These are phyloP conservation scores for Flaveria bidentis DNA, from an alignment of 129 eudicot genomes.

Conservation along the genomic window DNA sequence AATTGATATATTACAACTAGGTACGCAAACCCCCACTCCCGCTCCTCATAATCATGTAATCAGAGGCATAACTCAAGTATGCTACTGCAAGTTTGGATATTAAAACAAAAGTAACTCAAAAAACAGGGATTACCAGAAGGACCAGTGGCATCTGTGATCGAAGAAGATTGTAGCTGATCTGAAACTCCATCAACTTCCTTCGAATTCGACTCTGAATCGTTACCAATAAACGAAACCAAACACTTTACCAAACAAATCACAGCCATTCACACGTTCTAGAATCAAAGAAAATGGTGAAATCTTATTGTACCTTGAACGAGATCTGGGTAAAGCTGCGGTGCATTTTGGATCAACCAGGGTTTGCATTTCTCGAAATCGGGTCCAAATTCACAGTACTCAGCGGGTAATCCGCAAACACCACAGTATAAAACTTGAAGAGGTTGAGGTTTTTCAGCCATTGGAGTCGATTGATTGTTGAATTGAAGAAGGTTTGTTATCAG, in stretches of 20 bases:
- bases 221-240: slow-evolving; percentile 15
- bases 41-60: no score
- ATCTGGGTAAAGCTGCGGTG: slow-evolving; percentile 74
- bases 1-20: no score
- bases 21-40: no score
- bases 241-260: neutral
- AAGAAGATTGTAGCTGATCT: slow-evolving; percentile 66
- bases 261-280: neutral
- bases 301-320: slow-evolving; percentile 56
- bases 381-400: slow-evolving; percentile 88
- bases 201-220: slow-evolving; percentile 41
- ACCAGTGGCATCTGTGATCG: slow-evolving; percentile 50
- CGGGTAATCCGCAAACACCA: slow-evolving; percentile 73
- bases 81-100: neutral
- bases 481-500: neutral
- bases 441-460: slow-evolving; percentile 76
- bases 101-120: neutral
- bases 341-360: slow-evolving; percentile 88
- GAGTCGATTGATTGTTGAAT: neutral
- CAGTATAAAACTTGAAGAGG: slow-evolving; percentile 68
- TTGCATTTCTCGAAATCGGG: slow-evolving; percentile 92
- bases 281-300: neutral
- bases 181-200: slow-evolving; percentile 72
- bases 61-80: neutral
- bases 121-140: slow-evolving; percentile 38